A percentile compares a stretch with the other conserved stretches of the same genome.
Conservation (phyloP, 1,284 basidiomycete genomes). For the Fereydounia khargensis region DNA sequence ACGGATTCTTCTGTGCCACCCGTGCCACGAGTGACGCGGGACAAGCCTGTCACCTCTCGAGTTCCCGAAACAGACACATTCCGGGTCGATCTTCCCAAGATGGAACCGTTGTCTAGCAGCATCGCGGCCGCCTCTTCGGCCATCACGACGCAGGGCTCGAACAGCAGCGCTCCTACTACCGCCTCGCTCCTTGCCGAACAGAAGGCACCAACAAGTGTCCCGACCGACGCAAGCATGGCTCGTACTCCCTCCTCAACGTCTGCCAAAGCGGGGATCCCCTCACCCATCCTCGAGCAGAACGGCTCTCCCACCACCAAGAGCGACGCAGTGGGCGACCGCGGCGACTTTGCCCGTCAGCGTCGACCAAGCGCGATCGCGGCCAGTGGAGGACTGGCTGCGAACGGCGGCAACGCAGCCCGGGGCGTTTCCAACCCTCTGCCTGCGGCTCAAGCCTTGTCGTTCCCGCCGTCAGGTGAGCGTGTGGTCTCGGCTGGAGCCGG, state of each 20-base stretch:
- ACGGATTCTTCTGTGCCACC: not conserved
- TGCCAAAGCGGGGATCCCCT: slow-evolving; percentile 6
- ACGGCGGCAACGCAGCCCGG: no score
- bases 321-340: no score
- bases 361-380: no score
- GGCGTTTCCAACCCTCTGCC: slow-evolving; percentile 12
- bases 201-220: no score
- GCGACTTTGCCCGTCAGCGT: no score
- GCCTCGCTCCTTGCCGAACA: no score
- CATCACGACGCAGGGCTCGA: no score
- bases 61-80: not conserved
- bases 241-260: not conserved
- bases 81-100: not conserved
- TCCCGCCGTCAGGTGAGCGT: slow-evolving; percentile 15
- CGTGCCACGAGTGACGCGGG: slow-evolving; percentile 1
- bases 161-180: no score
- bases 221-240: no score
- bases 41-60: slow-evolving; percentile 3
- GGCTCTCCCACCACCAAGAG: no score
- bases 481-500: slow-evolving; percentile 3
- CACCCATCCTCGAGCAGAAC: slow-evolving; percentile 19
- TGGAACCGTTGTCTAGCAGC: not conserved
- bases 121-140: not conserved
- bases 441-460: slow-evolving; percentile 14
- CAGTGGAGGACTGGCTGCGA: no score